Evolutionary conservation across 1,139 yeast genomes (phyloP).

Genomic region (Yamadazyma pseudoaaseri): DNA sequence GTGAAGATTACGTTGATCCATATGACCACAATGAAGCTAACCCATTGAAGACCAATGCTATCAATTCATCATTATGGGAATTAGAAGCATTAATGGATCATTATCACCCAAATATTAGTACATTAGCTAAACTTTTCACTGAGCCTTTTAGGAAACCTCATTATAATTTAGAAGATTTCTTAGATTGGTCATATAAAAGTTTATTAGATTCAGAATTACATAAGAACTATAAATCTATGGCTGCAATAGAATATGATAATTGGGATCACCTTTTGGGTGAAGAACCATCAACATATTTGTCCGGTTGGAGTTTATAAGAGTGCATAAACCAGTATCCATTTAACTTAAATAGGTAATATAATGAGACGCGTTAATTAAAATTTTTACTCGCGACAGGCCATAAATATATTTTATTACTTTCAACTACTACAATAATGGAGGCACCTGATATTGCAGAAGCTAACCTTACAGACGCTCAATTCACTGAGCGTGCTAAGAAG

Average conservation of each 20-base stretch:
- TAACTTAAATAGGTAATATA: conserved; percentile 28
- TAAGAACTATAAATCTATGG: conserved; percentile 66
- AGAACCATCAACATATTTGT: conserved; percentile 21
- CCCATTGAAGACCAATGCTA: conserved; percentile 77
- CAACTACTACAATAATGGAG: conserved; percentile 5
- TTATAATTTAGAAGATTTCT: conserved; percentile 89
- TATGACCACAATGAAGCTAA: conserved; percentile 62
- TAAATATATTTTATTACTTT: conserved; percentile 1
- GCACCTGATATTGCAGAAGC: conserved; percentile 9
- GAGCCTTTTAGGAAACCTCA: conserved; percentile 88
- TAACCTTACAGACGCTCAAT: conserved; percentile 40
- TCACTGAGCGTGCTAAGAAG: conserved; percentile 79
- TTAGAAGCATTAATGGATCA: conserved; percentile 78
- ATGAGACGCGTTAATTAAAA: conserved; percentile 27
- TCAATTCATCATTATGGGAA: conserved; percentile 91
- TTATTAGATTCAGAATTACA: conserved; percentile 72
- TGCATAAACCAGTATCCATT: conserved; percentile 11
- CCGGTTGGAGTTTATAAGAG: conserved; percentile 20
- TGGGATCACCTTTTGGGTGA: conserved; percentile 40
- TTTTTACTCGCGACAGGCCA: no score
- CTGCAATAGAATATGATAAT: conserved; percentile 78
- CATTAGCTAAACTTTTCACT: conserved; percentile 80
- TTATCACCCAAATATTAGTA: conserved; percentile 93
- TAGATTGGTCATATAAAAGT: conserved; percentile 84
- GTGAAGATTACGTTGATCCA: conserved; percentile 56